Evolutionary conservation across 805 yeast species (phyloP), one percentile per base, ranked within the genome.

Genomic region (Cyberlindnera nakhonratchasimensis): DNA sequence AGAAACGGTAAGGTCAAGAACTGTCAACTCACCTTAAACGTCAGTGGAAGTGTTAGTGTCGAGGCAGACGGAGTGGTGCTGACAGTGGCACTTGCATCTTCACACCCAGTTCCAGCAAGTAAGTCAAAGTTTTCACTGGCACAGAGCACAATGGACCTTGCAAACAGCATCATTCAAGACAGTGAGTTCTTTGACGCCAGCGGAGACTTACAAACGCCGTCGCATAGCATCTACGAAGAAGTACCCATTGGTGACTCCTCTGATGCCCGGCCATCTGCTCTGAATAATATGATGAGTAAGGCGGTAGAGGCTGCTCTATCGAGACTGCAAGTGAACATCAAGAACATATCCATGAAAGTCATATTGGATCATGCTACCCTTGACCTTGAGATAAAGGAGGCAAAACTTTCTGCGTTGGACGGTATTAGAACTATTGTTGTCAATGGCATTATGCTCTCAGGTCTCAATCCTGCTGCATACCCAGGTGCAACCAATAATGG

Each of bases 121-220:
- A 65, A 58, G 30, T 53, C 59, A 2, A 67, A 65, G 44, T 77
- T 77, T 43, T 77, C 80, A 43, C 61, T 86, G 43, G 80, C 86
- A 0, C 83, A 80, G 53, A 83, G 93, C 43, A 81, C 91, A 0
- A 80, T 82, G 18, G 87, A 83, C 52, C 67, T 88, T 42, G 88
- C 93, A 3, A 75, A 72, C 48, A 67, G 74, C 11, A 57, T 70
- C 32, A 57, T 69, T 32, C 64, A 65, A 17, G 58, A 54, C 16
- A 39, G 36, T 2, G 47, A 42, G 6, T 33, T 45, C 16, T 6
- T 33, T n/a, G 48, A 37, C 3, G 13, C 39, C 13, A 55, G 47
- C 6, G 40, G 40, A 5, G 57, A 50, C 2, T 37, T 43, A 19
- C 39, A 43, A 6, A 29, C 48, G 2, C 42, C 42, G 4, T 29